Evolutionary conservation across 1,284 basidiomycete genomes (phyloP).

Genomic region (Lentinus polychrous): DNA sequence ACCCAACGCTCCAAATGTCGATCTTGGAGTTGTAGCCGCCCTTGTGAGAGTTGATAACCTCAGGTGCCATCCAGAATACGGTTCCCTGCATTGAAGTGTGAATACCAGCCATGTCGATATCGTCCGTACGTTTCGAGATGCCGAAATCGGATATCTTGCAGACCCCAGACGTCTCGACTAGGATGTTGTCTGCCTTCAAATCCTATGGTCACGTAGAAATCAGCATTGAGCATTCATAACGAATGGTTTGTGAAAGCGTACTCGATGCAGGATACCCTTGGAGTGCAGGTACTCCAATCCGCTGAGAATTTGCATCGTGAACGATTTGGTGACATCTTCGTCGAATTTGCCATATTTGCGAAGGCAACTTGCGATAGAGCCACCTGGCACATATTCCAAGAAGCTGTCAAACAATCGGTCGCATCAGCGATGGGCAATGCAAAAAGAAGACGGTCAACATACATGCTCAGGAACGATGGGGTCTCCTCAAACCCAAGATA

Average conservation of each 20-base stretch:
- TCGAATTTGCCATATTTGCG: slow-evolving; percentile 91
- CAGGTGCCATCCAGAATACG: slow-evolving; percentile 99
- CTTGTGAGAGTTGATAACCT: slow-evolving; percentile 82
- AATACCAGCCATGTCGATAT: slow-evolving; percentile 78
- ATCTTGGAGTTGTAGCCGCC: slow-evolving; percentile 94
- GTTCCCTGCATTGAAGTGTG: slow-evolving; percentile 93
- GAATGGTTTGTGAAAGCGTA: slow-evolving; percentile 27
- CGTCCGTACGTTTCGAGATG: slow-evolving; percentile 85
- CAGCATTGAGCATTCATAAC: background rate
- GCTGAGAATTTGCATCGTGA: slow-evolving; percentile 87
- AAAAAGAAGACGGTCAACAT: slow-evolving; percentile 27
- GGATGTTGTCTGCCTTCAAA: slow-evolving; percentile 96
- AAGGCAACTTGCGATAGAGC: slow-evolving; percentile 90
- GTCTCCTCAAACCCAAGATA: slow-evolving; percentile 98
- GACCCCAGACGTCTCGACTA: slow-evolving; percentile 87
- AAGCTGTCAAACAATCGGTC: slow-evolving; percentile 49
- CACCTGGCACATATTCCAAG: slow-evolving; percentile 97
- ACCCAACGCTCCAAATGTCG: slow-evolving; percentile 98
- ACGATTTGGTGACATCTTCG: slow-evolving; percentile 88
- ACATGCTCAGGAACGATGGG: slow-evolving; percentile 88
- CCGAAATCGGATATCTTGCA: slow-evolving; percentile 99
- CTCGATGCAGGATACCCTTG: slow-evolving; percentile 88
- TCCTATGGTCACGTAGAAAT: slow-evolving; percentile 45
- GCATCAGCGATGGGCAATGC: slow-evolving; percentile 9
- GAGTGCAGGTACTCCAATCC: slow-evolving; percentile 93